phyloP scores from a whole-genome alignment of 139 green algal genomes.

The Chlamydomonas urium region DNA sequence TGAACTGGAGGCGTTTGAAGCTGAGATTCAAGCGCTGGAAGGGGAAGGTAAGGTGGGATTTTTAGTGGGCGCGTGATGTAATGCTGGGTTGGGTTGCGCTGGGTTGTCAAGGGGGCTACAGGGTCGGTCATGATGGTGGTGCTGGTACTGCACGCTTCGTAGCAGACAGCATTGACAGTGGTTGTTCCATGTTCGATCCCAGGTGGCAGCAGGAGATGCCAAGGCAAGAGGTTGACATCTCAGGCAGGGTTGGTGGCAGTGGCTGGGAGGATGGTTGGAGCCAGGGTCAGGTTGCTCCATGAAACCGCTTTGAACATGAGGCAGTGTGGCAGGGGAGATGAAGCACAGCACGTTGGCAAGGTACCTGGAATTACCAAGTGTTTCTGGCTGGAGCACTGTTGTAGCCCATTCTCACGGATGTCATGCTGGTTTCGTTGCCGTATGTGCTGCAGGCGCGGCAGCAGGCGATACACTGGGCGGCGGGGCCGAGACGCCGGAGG shows the following conservation, averaged over 20 bases:
- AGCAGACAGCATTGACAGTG: too few relatives aligned
- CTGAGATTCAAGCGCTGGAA: conserved; percentile 9
- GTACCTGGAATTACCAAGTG: too few relatives aligned
- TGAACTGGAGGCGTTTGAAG: neutral
- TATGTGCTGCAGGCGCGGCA: neutral
- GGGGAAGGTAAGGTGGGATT: neutral
- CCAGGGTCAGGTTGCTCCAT: too few relatives aligned
- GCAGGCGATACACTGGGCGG: neutral
- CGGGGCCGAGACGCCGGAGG: conserved; percentile 49
- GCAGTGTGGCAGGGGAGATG: neutral
- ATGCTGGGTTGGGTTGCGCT: neutral
- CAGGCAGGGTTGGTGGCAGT: too few relatives aligned
- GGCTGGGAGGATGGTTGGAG: too few relatives aligned
- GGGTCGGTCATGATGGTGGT: too few relatives aligned
- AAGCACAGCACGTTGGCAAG: neutral
- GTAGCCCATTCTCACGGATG: neutral
- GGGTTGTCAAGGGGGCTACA: too few relatives aligned
- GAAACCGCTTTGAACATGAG: neutral
- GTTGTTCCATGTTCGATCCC: too few relatives aligned
- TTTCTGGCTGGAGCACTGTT: too few relatives aligned
- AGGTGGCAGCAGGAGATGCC: neutral
- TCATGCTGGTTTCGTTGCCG: neutral
- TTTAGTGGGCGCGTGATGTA: neutral
- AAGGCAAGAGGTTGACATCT: neutral
- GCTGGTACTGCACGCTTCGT: too few relatives aligned